Evolutionary conservation across 2,329 filamentous ascomycete genomes (phyloP).

Genomic region (Aureobasidium sp.): DNA sequence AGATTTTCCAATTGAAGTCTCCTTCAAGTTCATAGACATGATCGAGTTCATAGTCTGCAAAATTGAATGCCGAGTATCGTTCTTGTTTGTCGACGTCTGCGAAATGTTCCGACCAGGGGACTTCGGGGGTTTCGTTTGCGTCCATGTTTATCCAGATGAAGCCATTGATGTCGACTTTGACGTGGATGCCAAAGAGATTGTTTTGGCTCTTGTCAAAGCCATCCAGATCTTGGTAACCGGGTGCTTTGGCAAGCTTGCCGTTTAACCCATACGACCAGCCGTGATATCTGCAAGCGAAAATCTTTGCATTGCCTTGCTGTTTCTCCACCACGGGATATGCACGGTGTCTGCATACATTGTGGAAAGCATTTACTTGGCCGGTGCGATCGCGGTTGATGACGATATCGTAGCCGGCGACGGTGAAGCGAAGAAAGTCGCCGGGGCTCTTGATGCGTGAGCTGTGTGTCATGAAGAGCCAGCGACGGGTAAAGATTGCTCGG

Average conservation of each 20-base stretch:
- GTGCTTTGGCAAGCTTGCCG: slow-evolving; percentile 52
- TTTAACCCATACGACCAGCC: slow-evolving; percentile 54
- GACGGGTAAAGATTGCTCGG: slow-evolving; percentile 42
- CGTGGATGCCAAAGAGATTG: slow-evolving; percentile 47
- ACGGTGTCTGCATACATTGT: slow-evolving; percentile 55
- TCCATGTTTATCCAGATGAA: slow-evolving; percentile 56
- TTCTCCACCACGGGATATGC: slow-evolving; percentile 51
- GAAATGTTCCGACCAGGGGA: slow-evolving; percentile 46
- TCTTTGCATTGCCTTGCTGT: slow-evolving; percentile 42
- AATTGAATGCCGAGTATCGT: slow-evolving; percentile 39
- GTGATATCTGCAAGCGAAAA: slow-evolving; percentile 54
- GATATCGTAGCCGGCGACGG: slow-evolving; percentile 37
- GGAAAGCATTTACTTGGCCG: slow-evolving; percentile 50
- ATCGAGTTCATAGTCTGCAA: slow-evolving; percentile 48
- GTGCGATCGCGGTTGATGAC: slow-evolving; percentile 45
- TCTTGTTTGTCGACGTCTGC: slow-evolving; percentile 38
- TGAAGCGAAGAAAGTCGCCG: slow-evolving; percentile 51
- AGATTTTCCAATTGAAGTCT: slow-evolving; percentile 51
- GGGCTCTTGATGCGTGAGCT: slow-evolving; percentile 40
- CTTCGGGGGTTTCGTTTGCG: slow-evolving; percentile 33
- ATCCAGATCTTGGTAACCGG: slow-evolving; percentile 47
- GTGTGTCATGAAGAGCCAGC: slow-evolving; percentile 50
- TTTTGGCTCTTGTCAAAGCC: slow-evolving; percentile 51
- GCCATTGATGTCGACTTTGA: slow-evolving; percentile 45
- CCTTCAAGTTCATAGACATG: slow-evolving; percentile 49